Evolutionary conservation across 345 rosid genomes (phyloP), one percentile per base, ranked within the genome.

Genomic region (Moricandia moricandioides): DNA sequence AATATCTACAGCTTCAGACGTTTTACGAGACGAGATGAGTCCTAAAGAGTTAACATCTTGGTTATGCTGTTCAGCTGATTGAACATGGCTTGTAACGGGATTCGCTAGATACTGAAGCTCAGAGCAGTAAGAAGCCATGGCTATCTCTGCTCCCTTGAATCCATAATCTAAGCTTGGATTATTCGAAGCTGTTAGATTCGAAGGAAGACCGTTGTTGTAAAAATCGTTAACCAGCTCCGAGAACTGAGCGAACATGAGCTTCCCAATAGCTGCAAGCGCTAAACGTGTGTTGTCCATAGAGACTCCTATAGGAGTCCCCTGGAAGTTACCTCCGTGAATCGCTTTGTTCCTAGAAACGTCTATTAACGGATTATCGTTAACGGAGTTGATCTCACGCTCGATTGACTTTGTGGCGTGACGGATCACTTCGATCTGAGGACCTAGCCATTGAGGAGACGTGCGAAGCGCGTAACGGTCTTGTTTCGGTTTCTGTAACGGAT

Each of bases 41-140:
- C 96, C 96, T 26, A 88, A 73, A 9, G 96, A 88, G 65, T 90
- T 89, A 61, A 90, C 96, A n/a, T 90, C 92, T 40, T 88, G 96
- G 74, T 88, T 90, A 64, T 90, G 96, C 33, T 90, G 96, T 63
- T 88, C 89, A 0, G 93, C 93, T 17, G 89, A 88, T 66, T 88
- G 85, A 33, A 90, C 92, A 40, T 88, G 96, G 79, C 74, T 90
- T 5, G 96, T 90, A 13, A 90, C 96, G 1, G 93, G 93, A 78
- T 90, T 90, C 0, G 88, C 93, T 0, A 90, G 77, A 79, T 73
- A 88, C 26, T 90, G 96, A 57, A 89, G 89, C 80, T 89, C 96
- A 0, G 91, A 89, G 49, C 96, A 88, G 40, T 89, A 89, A 6
- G 95, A 80, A 61, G 95, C 95, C 95, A 89, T 89, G 1, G 95